A percentile compares a stretch with the other conserved stretches of the same genome.
Conservation (phyloP, 2,329 filamentous ascomycete genomes). For the Coniochaeta sp. region DNA sequence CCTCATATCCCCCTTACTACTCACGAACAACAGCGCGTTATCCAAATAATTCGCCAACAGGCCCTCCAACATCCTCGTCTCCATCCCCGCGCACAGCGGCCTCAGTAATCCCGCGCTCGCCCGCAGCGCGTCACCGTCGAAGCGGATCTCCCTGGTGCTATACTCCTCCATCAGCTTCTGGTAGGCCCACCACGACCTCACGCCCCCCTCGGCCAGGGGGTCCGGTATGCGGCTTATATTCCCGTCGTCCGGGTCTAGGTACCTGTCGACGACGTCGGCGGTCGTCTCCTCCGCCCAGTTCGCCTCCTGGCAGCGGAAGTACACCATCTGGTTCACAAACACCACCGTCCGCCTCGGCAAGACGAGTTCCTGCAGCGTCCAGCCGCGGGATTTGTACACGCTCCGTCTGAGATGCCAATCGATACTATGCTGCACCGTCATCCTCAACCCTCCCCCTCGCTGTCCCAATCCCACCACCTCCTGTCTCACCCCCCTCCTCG, state of each 20-base stretch:
- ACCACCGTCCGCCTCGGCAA: constrained; percentile 2
- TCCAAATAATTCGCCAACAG: neutral
- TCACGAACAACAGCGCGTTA: neutral
- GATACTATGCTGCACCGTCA: neutral
- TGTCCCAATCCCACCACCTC: neutral
- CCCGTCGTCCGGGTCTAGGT: neutral
- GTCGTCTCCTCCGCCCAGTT: neutral
- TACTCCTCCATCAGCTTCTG: neutral
- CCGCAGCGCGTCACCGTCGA: neutral
- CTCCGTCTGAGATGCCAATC: neutral
- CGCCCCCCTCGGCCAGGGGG: neutral
- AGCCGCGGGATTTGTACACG: neutral
- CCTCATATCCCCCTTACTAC: neutral
- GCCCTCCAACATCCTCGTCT: neutral
- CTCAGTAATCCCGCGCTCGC: neutral
- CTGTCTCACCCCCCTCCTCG: neutral
- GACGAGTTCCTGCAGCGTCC: constrained; percentile 6
- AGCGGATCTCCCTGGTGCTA: neutral
- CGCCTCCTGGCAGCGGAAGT: constrained; percentile 39
- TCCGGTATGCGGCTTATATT: neutral
- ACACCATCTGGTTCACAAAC: neutral
- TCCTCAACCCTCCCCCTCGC: neutral
- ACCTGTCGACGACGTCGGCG: neutral
- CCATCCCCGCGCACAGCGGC: neutral
- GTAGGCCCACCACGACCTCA: neutral